These are phyloP conservation scores for Podila epigama DNA, from an alignment of 192 early-diverging fungal genomes.

Conservation along the genomic window DNA sequence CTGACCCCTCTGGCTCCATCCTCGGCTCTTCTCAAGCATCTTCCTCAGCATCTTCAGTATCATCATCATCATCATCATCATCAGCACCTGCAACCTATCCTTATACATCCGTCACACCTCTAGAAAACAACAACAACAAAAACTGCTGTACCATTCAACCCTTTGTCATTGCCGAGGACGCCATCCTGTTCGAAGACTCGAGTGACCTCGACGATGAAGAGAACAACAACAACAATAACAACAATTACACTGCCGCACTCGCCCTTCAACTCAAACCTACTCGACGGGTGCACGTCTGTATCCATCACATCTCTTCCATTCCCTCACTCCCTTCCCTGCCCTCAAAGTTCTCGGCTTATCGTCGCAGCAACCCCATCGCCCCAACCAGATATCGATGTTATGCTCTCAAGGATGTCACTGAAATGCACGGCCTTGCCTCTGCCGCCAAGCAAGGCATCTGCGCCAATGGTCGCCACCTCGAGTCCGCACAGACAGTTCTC, in stretches of 20 bases:
- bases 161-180: neutral
- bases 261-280: neutral
- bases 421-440: neutral
- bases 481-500: neutral
- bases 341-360: neutral
- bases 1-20: neutral
- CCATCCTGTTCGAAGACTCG: neutral
- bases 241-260: neutral
- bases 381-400: neutral
- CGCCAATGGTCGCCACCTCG: neutral
- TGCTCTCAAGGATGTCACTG: neutral
- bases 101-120: neutral
- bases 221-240: no score
- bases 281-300: neutral
- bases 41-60: neutral
- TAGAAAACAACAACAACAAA: neutral
- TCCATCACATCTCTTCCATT: neutral
- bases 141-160: neutral
- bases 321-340: neutral
- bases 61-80: neutral
- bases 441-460: neutral
- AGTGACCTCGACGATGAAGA: no score
- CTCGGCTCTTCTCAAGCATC: neutral
- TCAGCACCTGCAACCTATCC: no score
- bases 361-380: constrained; percentile 1